Evolutionary conservation across 345 rosid species (phyloP).

Genomic region (Psidium friedrichsthalianum): DNA sequence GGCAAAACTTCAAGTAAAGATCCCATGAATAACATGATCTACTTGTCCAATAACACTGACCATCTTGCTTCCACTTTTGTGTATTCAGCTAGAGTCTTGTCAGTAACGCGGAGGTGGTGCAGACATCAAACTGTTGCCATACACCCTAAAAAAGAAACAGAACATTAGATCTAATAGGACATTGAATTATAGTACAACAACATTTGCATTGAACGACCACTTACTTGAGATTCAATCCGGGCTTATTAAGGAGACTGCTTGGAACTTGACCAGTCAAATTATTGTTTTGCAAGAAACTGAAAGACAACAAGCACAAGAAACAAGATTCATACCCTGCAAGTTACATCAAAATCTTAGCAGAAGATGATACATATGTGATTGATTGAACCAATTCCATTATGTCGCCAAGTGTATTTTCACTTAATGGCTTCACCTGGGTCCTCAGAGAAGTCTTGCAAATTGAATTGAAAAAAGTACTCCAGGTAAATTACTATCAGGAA

Average conservation of each 20-base stretch:
- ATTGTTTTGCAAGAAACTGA: conserved; percentile 84
- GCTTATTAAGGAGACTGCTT: conserved; percentile 31
- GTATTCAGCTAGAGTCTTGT: background rate
- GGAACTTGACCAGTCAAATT: conserved; percentile 70
- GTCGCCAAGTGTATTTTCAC: background rate
- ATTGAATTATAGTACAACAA: background rate
- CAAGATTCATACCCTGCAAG: background rate
- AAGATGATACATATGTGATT: background rate
- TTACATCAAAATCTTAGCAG: background rate
- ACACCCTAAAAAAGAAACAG: conserved; percentile 18
- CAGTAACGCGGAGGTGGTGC: conserved; percentile 20
- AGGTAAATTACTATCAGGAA: background rate
- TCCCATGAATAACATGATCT: background rate
- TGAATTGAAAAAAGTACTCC: background rate
- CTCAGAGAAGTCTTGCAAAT: background rate
- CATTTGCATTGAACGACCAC: background rate
- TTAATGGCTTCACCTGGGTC: background rate
- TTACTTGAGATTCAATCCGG: conserved; percentile 53
- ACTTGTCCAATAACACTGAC: background rate
- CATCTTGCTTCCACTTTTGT: background rate
- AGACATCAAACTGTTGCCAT: conserved; percentile 29
- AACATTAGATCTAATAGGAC: conserved; percentile 5
- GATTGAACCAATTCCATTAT: background rate
- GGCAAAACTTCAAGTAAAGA: background rate
- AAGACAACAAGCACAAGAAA: conserved; percentile 4